These are phyloP conservation scores for Cladophialophora immunda DNA, from an alignment of 2,329 filamentous ascomycete genomes.

Conservation along the genomic window DNA sequence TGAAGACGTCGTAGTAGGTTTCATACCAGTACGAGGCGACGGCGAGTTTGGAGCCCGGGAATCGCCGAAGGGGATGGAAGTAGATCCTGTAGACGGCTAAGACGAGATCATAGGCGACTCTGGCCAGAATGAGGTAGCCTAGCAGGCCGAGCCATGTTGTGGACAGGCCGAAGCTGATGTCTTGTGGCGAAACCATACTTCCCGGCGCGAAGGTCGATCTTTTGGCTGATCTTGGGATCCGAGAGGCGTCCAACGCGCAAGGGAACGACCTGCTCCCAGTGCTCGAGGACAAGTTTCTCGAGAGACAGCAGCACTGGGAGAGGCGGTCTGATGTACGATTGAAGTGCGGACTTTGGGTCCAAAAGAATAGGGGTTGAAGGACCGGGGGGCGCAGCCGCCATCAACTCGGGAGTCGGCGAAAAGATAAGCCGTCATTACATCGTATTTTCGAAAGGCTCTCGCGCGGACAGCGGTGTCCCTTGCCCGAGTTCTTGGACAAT, in stretches of 20 bases:
- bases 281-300: not conserved
- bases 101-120: slow-evolving; percentile 24
- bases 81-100: slow-evolving; percentile 30
- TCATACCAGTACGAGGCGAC: slow-evolving; percentile 46
- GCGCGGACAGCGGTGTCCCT: too few species aligned
- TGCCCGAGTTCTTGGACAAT: not conserved
- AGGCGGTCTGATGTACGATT: not conserved
- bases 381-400: not conserved
- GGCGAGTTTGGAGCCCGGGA: slow-evolving; percentile 48
- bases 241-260: not conserved
- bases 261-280: not conserved
- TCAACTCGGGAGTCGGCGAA: not conserved
- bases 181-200: slow-evolving; percentile 17
- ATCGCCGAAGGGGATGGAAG: slow-evolving; percentile 45
- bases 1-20: slow-evolving; percentile 47
- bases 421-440: not conserved
- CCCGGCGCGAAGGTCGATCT: too few species aligned
- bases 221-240: not conserved
- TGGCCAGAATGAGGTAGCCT: slow-evolving; percentile 28
- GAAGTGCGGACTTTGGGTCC: not conserved
- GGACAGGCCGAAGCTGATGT: slow-evolving; percentile 23
- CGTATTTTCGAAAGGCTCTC: not conserved
- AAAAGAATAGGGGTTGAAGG: not conserved
- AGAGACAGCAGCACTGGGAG: not conserved
- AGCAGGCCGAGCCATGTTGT: slow-evolving; percentile 27